phyloP scores from a whole-genome alignment of 345 rosid genomes.

The Boechera retrofracta region DNA sequence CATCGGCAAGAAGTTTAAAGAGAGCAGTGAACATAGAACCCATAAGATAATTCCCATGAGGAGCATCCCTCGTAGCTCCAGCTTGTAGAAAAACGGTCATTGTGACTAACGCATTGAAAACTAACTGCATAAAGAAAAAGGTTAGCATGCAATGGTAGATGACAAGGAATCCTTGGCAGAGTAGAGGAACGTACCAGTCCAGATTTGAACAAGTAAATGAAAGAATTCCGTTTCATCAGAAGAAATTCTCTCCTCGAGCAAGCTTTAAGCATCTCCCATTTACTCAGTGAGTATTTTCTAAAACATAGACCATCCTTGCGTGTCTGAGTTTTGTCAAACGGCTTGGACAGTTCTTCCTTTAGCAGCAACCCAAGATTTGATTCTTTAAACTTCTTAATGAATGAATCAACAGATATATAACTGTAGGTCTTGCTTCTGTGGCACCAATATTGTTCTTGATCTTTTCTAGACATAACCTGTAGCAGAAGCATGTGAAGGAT shows the following conservation, averaged over 20 bases:
- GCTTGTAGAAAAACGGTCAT: slow-evolving; percentile 51
- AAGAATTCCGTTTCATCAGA: slow-evolving; percentile 53
- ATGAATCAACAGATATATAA: slow-evolving; percentile 50
- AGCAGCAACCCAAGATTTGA: slow-evolving; percentile 40
- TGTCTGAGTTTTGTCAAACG: slow-evolving; percentile 40
- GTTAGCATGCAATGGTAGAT: slow-evolving; percentile 11
- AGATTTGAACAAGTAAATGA: slow-evolving; percentile 53
- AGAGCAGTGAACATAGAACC: slow-evolving; percentile 49
- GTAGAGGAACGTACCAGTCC: slow-evolving; percentile 29
- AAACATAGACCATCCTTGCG: slow-evolving; percentile 45
- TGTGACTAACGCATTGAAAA: slow-evolving; percentile 47
- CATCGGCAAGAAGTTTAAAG: slow-evolving; percentile 53
- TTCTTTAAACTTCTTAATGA: slow-evolving; percentile 49
- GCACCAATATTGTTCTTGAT: slow-evolving; percentile 63
- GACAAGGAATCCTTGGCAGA: slow-evolving; percentile 3
- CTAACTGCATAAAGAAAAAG: slow-evolving; percentile 43
- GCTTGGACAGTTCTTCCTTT: slow-evolving; percentile 47
- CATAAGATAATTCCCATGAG: slow-evolving; percentile 51
- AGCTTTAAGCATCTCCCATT: slow-evolving; percentile 56
- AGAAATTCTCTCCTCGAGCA: slow-evolving; percentile 59
- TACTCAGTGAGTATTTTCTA: slow-evolving; percentile 46
- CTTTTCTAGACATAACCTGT: slow-evolving; percentile 60
- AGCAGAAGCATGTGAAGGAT: slow-evolving; percentile 7
- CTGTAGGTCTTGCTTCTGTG: slow-evolving; percentile 44
- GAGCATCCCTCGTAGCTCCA: slow-evolving; percentile 40